Base-by-base conservation (phyloP, 768 basidiomycete species). In the Tricholoma sp. region DNA sequence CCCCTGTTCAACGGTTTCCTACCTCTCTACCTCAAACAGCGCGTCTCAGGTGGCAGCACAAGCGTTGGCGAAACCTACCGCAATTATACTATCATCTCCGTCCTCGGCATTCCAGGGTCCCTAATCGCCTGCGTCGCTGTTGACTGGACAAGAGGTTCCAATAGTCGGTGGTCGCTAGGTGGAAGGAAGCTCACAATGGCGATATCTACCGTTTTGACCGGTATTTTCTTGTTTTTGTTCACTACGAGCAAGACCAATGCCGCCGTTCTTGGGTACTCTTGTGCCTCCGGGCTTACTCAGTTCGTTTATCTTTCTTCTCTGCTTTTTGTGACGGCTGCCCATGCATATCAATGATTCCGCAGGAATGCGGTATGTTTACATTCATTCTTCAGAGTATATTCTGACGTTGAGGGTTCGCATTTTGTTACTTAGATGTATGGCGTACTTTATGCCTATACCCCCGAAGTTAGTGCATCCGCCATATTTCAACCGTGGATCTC, bases 391-490 rank as follows among this genome's bases (percentile, higher is more conserved):
- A 36, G 34, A 24, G 41, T 49, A 20, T 57, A 56, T 17, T 58
- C 33, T 33, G 13, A 41, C 20, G 17, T 61, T 50, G 31, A n/a
- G n/a, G n/a, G n/a, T n/a, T n/a, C n/a, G n/a, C n/a, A n/a, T 12
- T 18, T 13, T 18, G 28, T 56, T 33, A 28, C 41, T 50, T 34
- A 70, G 75, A 77, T 79, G 77, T 80, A 81, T 57, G 81, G 79
- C 9, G 73, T 81, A 9, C 69, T 82, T 12, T 84, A 77, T 53
- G 81, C 81, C 1, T 82, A 82, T 60, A 83, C 82, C 7, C 82
- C 82, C 1, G 82, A 84, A 62, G 78, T 71, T 34, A 31, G 65
- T 59, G 34, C 28, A 37, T 18, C 18, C 28, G 12, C 12, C 24
- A 29, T 41, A 24, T 13, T 48, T 37, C 48, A 33, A 41, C 6